These are phyloP conservation scores for Massospora cicadina DNA, from an alignment of 371 early-diverging fungal genomes.

Conservation along the genomic window DNA sequence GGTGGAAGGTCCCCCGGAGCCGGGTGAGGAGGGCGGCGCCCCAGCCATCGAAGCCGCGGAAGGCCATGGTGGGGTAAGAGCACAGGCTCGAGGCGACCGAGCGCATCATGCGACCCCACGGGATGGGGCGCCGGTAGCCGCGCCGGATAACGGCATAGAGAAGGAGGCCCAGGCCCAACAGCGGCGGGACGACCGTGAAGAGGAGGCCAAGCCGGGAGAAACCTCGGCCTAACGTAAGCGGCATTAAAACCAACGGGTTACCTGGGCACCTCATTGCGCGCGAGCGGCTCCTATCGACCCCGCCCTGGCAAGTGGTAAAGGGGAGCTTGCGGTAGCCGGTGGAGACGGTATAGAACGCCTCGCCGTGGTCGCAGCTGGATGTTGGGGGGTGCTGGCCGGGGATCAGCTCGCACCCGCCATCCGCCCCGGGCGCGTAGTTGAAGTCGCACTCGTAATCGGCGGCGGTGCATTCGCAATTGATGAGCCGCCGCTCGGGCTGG, in stretches of 20 bases:
- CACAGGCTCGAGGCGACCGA: conserved; percentile 1
- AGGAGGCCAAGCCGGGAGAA: not conserved
- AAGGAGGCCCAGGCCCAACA: not conserved
- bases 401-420: conserved; percentile 40
- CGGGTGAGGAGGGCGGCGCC: not conserved
- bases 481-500: conserved; percentile 31
- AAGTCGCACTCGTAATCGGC: conserved; percentile 82
- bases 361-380: not conserved
- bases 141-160: conserved; percentile 1
- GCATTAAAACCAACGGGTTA: not conserved
- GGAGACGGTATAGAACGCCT: not conserved
- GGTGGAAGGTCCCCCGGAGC: not conserved
- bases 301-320: conserved; percentile 2
- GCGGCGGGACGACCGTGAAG: not conserved
- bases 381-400: conserved; percentile 21
- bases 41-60: not conserved
- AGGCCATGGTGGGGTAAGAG: not conserved
- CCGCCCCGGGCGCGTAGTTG: conserved; percentile 44
- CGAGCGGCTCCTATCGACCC: not conserved
- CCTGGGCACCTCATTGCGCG: conserved; percentile 2
- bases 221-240: not conserved
- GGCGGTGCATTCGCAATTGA: conserved; percentile 53
- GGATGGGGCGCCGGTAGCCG: not conserved
- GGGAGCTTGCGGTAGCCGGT: conserved; percentile 6
- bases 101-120: not conserved